A percentile compares a stretch with the other conserved stretches of the same genome.
Conservation (phyloP, 768 basidiomycete species). For the Dentipellis sp. region DNA sequence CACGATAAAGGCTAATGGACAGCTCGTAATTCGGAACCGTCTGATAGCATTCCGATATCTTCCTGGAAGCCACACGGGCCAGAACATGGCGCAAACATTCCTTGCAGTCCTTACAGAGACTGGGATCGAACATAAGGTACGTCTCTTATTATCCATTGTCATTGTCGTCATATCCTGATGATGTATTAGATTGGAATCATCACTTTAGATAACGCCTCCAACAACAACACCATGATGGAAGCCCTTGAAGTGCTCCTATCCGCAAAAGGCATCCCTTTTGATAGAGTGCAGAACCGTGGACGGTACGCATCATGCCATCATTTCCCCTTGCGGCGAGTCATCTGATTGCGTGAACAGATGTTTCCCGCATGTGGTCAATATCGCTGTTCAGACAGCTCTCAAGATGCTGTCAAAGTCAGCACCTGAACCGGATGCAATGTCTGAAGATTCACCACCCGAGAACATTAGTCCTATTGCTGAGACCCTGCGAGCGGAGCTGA, state of each 20-base stretch:
- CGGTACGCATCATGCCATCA: background rate
- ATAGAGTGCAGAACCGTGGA: slow-evolving; percentile 10
- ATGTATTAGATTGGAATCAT: slow-evolving; percentile 32
- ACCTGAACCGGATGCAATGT: background rate
- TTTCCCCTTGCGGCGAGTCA: background rate
- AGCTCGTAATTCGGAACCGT: slow-evolving; percentile 21
- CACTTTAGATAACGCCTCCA: slow-evolving; percentile 22
- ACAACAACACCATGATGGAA: slow-evolving; percentile 17
- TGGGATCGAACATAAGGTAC: slow-evolving; percentile 13
- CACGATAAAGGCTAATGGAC: background rate
- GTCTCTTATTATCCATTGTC: slow-evolving; percentile 17
- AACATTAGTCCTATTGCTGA: background rate
- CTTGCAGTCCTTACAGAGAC: slow-evolving; percentile 19
- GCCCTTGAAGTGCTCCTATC: slow-evolving; percentile 7
- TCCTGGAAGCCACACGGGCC: slow-evolving; percentile 28
- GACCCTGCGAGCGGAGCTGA: no score
- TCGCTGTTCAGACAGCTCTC: slow-evolving; percentile 1
- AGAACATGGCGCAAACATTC: slow-evolving; percentile 27
- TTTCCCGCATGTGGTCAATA: slow-evolving; percentile 15
- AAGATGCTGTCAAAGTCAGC: background rate
- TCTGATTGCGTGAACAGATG: slow-evolving; percentile 5
- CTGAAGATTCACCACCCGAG: background rate
- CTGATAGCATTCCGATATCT: slow-evolving; percentile 28
- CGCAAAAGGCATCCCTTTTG: slow-evolving; percentile 11
- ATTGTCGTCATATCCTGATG: background rate